A percentile compares a stretch with the other conserved stretches of the same genome.
phyloP scores from a whole-genome alignment of 345 rosid species.

The Gynandropsis gynandra region DNA sequence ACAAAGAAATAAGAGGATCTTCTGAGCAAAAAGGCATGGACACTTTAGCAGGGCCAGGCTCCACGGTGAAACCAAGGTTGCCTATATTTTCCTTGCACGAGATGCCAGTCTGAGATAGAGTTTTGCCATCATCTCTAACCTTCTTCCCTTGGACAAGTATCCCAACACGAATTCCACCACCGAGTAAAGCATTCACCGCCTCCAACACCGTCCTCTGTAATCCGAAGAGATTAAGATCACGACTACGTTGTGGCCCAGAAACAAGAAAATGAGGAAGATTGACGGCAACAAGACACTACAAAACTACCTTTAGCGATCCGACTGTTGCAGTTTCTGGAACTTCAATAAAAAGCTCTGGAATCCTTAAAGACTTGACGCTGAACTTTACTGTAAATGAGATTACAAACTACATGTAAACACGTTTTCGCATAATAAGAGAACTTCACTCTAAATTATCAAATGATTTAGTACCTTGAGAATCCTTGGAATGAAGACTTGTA shows the following conservation, averaged over 20 bases:
- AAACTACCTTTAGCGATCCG: slow-evolving; percentile 76
- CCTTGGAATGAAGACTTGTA: slow-evolving; percentile 42
- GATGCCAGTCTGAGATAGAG: slow-evolving; percentile 71
- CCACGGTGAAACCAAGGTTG: slow-evolving; percentile 73
- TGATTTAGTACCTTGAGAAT: slow-evolving; percentile 57
- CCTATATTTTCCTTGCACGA: slow-evolving; percentile 51
- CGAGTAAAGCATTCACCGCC: slow-evolving; percentile 69
- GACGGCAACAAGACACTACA: slow-evolving; percentile 8
- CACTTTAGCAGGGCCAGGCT: slow-evolving; percentile 42
- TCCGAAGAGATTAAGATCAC: slow-evolving; percentile 7
- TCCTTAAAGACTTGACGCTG: slow-evolving; percentile 75
- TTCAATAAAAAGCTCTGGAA: slow-evolving; percentile 86
- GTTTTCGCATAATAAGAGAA: slow-evolving; percentile 11
- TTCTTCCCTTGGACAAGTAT: slow-evolving; percentile 83
- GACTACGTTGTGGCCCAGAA: background rate
- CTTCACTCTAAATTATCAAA: slow-evolving; percentile 12
- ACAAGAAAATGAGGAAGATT: background rate
- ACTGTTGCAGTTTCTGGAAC: slow-evolving; percentile 80
- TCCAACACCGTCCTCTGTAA: slow-evolving; percentile 73
- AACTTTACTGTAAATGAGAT: slow-evolving; percentile 65
- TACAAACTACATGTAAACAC: slow-evolving; percentile 22
- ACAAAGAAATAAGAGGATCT: slow-evolving; percentile 30
- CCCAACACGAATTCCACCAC: slow-evolving; percentile 69
- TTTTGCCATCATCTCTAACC: slow-evolving; percentile 74
- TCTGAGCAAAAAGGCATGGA: slow-evolving; percentile 38